phyloP scores from a whole-genome alignment of 495 filamentous ascomycete species.

The Astrothelium subdiscretum region DNA sequence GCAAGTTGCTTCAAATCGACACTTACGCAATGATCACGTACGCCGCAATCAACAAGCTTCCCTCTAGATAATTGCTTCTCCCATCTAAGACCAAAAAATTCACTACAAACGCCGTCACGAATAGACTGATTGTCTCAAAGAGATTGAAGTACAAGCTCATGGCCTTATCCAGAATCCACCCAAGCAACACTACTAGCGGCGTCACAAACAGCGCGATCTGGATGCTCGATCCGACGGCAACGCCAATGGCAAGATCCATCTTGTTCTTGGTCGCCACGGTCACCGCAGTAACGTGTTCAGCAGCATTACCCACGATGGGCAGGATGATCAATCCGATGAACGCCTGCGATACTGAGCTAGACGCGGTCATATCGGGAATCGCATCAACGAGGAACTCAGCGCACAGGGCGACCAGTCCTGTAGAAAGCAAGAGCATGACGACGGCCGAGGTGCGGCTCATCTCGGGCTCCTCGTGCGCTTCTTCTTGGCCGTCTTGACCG shows the following conservation, averaged over 20 bases:
- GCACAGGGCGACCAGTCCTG: slow-evolving; percentile 69
- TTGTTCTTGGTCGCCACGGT: slow-evolving; percentile 88
- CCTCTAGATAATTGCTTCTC: slow-evolving; percentile 79
- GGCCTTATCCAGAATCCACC: slow-evolving; percentile 68
- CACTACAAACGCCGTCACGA: slow-evolving; percentile 78
- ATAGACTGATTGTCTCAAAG: slow-evolving; percentile 80
- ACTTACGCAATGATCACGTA: slow-evolving; percentile 64
- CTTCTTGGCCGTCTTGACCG: slow-evolving; percentile 11
- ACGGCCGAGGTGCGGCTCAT: slow-evolving; percentile 62
- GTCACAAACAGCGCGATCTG: slow-evolving; percentile 87
- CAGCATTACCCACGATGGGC: slow-evolving; percentile 85
- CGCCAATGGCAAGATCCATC: slow-evolving; percentile 88
- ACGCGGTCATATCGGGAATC: slow-evolving; percentile 59
- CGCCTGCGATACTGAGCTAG: slow-evolving; percentile 52
- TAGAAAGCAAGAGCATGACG: slow-evolving; percentile 61
- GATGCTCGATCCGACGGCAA: slow-evolving; percentile 78
- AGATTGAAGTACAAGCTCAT: slow-evolving; percentile 88
- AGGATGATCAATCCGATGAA: slow-evolving; percentile 85
- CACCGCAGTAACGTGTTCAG: slow-evolving; percentile 84
- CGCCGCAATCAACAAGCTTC: slow-evolving; percentile 65
- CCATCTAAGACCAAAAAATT: slow-evolving; percentile 87
- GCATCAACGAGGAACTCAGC: slow-evolving; percentile 79
- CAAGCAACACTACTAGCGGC: slow-evolving; percentile 77
- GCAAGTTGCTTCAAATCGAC: not conserved
- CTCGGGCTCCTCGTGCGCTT: slow-evolving; percentile 29